These are phyloP conservation scores for Piromyces finnis DNA, from an alignment of 192 early-diverging fungal genomes.

Conservation along the genomic window DNA sequence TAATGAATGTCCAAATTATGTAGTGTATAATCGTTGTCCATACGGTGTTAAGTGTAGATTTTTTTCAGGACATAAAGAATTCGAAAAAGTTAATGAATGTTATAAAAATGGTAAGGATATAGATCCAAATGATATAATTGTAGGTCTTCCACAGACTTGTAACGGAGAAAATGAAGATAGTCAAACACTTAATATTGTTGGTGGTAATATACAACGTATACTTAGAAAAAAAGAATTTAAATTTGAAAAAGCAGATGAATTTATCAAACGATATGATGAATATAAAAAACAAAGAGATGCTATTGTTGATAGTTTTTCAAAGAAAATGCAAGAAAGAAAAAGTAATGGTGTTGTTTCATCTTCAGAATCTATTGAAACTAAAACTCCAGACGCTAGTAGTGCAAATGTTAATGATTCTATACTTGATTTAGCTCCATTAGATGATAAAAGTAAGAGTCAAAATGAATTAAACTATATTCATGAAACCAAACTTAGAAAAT, in stretches of 20 bases:
- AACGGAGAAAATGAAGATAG: background rate
- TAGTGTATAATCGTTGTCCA: constrained; percentile 47
- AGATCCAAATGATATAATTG: background rate
- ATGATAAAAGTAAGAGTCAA: background rate
- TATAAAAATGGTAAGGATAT: background rate
- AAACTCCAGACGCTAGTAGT: background rate
- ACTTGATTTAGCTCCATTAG: constrained; percentile 1
- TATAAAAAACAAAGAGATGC: constrained; percentile 1
- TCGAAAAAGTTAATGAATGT: background rate
- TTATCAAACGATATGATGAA: background rate
- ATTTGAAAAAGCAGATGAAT: constrained; percentile 1
- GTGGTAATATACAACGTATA: constrained; percentile 31
- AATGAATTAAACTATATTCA: background rate
- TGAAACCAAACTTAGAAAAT: constrained; percentile 8
- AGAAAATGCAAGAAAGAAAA: background rate
- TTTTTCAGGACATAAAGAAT: constrained; percentile 13
- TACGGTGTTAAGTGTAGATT: constrained; percentile 28
- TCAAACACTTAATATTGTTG: constrained; percentile 9
- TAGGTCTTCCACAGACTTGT: background rate
- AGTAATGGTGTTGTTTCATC: background rate
- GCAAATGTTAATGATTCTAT: background rate
- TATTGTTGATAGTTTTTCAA: background rate
- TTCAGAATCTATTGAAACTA: background rate
- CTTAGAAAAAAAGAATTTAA: constrained; percentile 7
- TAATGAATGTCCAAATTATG: constrained; percentile 44